phyloP scores from a whole-genome alignment of 345 rosid species.

The Brassica napus region DNA sequence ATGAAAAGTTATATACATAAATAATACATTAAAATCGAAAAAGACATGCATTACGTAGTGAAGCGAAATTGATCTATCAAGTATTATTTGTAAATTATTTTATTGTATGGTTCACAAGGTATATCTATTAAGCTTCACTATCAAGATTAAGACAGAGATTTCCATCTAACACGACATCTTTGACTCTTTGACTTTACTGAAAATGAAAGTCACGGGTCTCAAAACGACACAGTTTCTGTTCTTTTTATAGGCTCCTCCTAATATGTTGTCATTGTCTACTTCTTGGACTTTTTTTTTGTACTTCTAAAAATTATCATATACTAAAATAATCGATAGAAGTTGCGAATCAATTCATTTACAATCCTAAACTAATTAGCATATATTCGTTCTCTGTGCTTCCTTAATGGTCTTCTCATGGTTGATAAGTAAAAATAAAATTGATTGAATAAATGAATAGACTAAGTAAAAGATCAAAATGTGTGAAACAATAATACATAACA shows the following conservation, averaged over 20 bases:
- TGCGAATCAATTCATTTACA: background rate
- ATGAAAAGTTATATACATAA: background rate
- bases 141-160: slow-evolving; percentile 31
- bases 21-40: slow-evolving; percentile 3
- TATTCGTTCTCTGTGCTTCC: slow-evolving; percentile 27
- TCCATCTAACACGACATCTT: slow-evolving; percentile 26
- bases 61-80: slow-evolving; percentile 25
- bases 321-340: background rate
- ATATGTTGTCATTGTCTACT: slow-evolving; percentile 17
- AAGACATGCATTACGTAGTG: slow-evolving; percentile 17
- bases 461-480: slow-evolving; percentile 19
- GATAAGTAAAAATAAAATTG: background rate
- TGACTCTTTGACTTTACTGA: slow-evolving; percentile 14
- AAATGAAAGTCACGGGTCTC: background rate
- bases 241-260: slow-evolving; percentile 16
- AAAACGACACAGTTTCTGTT: slow-evolving; percentile 24
- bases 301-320: background rate
- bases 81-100: background rate
- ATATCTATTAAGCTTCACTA: slow-evolving; percentile 8
- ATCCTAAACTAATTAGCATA: slow-evolving; percentile 3
- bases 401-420: background rate
- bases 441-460: background rate
- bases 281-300: slow-evolving; percentile 11
- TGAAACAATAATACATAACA: background rate
- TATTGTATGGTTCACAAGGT: slow-evolving; percentile 18